Evolutionary conservation across 352 stramenopile species (phyloP).

Genomic region (Phytophthora sp.): DNA sequence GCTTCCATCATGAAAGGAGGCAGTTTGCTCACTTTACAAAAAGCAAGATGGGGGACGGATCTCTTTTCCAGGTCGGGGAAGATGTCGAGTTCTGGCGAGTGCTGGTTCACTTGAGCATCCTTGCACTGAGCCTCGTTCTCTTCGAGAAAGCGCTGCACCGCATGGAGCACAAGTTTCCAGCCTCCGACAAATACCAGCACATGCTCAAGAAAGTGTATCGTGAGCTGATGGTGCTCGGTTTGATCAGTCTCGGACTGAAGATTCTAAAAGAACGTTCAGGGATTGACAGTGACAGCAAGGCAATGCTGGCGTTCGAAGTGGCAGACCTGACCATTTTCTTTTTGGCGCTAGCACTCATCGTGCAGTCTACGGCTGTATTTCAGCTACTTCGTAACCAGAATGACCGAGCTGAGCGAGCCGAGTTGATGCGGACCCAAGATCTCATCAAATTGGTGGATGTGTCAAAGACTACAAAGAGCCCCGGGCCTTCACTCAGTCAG

Average conservation of each 20-base stretch:
- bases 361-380: constrained; percentile 51
- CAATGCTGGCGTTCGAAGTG: constrained; percentile 52
- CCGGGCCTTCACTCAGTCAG: constrained; percentile 5
- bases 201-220: constrained; percentile 67
- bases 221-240: constrained; percentile 61
- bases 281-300: constrained; percentile 30
- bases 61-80: constrained; percentile 59
- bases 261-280: constrained; percentile 41
- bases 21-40: constrained; percentile 19
- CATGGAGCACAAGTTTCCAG: constrained; percentile 46
- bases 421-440: constrained; percentile 45
- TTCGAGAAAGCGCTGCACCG: constrained; percentile 47
- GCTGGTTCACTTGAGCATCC: constrained; percentile 45
- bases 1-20: no score
- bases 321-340: constrained; percentile 61
- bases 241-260: constrained; percentile 58
- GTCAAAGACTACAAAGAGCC: neutral
- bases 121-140: constrained; percentile 47
- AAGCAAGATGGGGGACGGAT: constrained; percentile 25
- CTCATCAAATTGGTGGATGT: constrained; percentile 22
- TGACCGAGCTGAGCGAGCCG: constrained; percentile 37
- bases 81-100: constrained; percentile 59
- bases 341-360: constrained; percentile 46
- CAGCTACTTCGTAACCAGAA: constrained; percentile 45
- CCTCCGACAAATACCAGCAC: constrained; percentile 60